phyloP scores from a whole-genome alignment of 148 eudicot genomes.

The Suaeda aralocaspica region DNA sequence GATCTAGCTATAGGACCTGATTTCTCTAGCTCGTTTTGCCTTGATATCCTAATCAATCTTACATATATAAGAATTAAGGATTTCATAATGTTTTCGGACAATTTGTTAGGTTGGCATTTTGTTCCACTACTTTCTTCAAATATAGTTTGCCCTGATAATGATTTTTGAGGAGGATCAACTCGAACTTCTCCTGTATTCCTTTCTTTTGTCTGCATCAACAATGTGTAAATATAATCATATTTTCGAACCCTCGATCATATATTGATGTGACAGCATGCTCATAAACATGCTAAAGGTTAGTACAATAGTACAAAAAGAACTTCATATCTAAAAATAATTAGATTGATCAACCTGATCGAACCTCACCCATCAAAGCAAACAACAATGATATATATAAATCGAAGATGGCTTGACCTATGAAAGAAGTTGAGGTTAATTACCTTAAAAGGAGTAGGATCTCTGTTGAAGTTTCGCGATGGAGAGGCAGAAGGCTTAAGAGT shows the following conservation, averaged over 20 bases:
- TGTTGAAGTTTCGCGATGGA: constrained; percentile 51
- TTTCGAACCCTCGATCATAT: not conserved
- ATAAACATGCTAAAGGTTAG: not conserved
- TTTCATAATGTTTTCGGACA: constrained; percentile 86
- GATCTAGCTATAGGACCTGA: constrained; percentile 68
- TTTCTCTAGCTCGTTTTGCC: constrained; percentile 74
- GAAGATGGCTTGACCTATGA: no score
- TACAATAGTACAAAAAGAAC: no score
- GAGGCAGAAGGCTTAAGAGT: constrained; percentile 46
- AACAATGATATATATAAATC: no score
- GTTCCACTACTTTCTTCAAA: constrained; percentile 38
- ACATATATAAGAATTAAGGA: constrained; percentile 66
- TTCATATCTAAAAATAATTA: no score
- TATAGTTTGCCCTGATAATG: constrained; percentile 26
- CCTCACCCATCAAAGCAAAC: no score
- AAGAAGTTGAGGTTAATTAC: constrained; percentile 38
- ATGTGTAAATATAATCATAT: not conserved
- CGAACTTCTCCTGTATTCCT: constrained; percentile 32
- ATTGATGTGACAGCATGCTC: not conserved
- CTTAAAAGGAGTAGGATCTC: constrained; percentile 54
- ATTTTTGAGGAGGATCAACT: constrained; percentile 33
- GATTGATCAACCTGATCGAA: no score
- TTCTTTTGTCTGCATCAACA: constrained; percentile 36
- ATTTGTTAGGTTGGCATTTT: constrained; percentile 68
- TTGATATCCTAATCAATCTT: constrained; percentile 64